Evolutionary conservation across 1,284 basidiomycete genomes (phyloP).

Genomic region (Athelia sp.): DNA sequence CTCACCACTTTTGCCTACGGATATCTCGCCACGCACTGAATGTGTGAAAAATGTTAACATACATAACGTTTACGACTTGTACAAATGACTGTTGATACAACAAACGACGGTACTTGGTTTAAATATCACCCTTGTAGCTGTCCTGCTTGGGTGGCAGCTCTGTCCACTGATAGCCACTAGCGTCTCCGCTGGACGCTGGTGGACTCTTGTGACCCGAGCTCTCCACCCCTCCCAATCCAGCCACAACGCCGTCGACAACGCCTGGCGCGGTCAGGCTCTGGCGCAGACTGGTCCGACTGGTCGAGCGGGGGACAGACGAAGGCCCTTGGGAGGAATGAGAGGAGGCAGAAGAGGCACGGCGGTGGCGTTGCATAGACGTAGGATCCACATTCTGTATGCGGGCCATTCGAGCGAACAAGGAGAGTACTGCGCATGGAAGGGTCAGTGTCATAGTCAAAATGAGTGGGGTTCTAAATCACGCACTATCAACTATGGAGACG

Average conservation of each 20-base stretch:
- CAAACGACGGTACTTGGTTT: too few relatives aligned
- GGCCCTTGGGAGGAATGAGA: constrained; percentile 31
- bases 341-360: constrained; percentile 66
- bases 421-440: constrained; percentile 45
- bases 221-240: too few relatives aligned
- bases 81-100: too few relatives aligned
- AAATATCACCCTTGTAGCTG: too few relatives aligned
- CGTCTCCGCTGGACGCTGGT: constrained; percentile 6
- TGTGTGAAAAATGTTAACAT: too few relatives aligned
- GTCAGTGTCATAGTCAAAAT: constrained; percentile 1
- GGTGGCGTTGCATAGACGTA: constrained; percentile 65
- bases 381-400: constrained; percentile 69
- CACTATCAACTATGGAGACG: constrained; percentile 76
- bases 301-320: constrained; percentile 38
- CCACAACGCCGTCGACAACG: too few relatives aligned
- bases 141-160: constrained; percentile 9
- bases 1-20: too few relatives aligned
- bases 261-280: constrained; percentile 26
- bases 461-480: constrained; percentile 18
- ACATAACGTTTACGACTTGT: too few relatives aligned
- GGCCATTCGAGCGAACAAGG: constrained; percentile 66
- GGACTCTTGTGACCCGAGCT: too few relatives aligned
- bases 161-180: constrained; percentile 13
- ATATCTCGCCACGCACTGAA: too few relatives aligned
- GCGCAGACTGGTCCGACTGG: constrained; percentile 46